These are phyloP conservation scores for Chalaropsis ovoidea DNA, from an alignment of 2,329 filamentous ascomycete species.

Conservation along the genomic window DNA sequence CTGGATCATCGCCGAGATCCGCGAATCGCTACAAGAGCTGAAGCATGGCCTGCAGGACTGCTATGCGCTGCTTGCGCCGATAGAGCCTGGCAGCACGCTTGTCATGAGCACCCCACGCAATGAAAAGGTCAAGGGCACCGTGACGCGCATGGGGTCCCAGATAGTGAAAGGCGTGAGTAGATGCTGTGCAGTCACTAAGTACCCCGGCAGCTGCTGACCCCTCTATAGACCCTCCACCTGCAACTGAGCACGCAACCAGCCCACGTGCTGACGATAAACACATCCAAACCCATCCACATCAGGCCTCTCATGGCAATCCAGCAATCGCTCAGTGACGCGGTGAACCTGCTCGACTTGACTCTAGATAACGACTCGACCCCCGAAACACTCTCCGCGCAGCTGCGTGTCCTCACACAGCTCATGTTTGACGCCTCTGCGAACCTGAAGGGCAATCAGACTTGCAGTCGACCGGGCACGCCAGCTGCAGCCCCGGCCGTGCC, in stretches of 20 bases:
- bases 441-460: conserved; percentile 41
- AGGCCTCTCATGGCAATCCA: conserved; percentile 61
- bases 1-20: conserved; percentile 46
- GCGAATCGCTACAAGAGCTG: conserved; percentile 40
- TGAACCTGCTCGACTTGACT: conserved; percentile 73
- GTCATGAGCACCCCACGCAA: conserved; percentile 79
- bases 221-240: conserved; percentile 58
- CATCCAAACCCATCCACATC: conserved; percentile 47
- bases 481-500: conserved; percentile 31
- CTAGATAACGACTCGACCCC: conserved; percentile 49
- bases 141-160: conserved; percentile 81
- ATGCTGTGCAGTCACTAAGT: background rate
- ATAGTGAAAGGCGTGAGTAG: conserved; percentile 75
- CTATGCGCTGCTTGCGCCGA: conserved; percentile 71
- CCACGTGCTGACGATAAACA: conserved; percentile 41
- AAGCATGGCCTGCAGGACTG: conserved; percentile 73
- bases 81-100: conserved; percentile 77
- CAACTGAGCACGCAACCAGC: conserved; percentile 58
- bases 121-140: conserved; percentile 82
- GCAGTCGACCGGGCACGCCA: conserved; percentile 30
- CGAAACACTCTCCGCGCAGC: conserved; percentile 46
- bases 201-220: conserved; percentile 17
- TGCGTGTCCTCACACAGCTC: conserved; percentile 46
- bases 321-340: conserved; percentile 67
- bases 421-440: conserved; percentile 43